Base-by-base conservation (phyloP, 192 early-diverging fungal species). In the Coemansia sp. region DNA sequence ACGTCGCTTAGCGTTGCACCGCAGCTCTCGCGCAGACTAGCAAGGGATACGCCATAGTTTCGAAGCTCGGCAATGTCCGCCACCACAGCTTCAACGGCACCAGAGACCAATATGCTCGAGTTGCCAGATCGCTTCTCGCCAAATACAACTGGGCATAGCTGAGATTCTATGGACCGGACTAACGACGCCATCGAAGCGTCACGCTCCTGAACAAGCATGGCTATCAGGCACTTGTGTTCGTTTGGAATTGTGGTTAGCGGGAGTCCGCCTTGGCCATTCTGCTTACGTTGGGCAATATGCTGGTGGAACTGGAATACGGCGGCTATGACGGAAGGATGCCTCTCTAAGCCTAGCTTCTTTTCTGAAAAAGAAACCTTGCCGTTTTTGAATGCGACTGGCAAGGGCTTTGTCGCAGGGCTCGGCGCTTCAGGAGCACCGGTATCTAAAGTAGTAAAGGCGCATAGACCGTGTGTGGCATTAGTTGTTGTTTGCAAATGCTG, bases 121-220 rank as follows among this genome's bases (percentile, higher is more conserved):
- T 70, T 61, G 38, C 60, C 56, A 15, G 52, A 36, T 4, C 48
- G 29, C 26, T 57, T 50, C 14, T 63, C 60, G 38, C 64, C 68
- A 57, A 71, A 72, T 18, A 65, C 61, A 0, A 72, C 63, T 5
- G 77, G 77, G 17, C 62, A 79, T 8, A 79, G 54, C 32, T 72
- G 69, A 29, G 55, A 17, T 51, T 72, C 69, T 15, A 79, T 54
- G 17, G 47, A 46, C 40, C 40, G 56, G 40, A 65, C 61, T 11
- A 79, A 49, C 3, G 58, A 35, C 14, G 55, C 34, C 14, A 79
- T 35, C 3, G 55, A 35, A 10, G 42, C 53, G 14, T 68, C 69
- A 5, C 66, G 59, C 29, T 79, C 77, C 18, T 79, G 77, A 5
- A 69, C 62, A 15, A 79, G 46, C 60, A 68, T 61, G 7, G 77